phyloP scores from a whole-genome alignment of 331 rosid genomes.

The Ulmus americana region DNA sequence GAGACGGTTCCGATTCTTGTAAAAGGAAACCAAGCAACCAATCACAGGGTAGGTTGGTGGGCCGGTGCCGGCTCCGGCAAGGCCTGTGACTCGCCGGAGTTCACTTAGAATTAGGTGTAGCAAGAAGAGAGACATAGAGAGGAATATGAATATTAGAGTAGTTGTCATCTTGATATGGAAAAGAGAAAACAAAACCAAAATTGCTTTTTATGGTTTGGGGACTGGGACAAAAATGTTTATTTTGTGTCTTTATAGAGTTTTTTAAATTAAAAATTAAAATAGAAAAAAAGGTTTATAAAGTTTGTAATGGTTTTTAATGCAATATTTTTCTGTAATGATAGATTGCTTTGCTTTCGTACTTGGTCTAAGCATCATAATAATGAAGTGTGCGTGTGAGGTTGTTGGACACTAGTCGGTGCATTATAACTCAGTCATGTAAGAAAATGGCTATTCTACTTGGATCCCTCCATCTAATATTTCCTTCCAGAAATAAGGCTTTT shows the following conservation, averaged over 20 bases:
- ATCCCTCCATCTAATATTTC: not conserved
- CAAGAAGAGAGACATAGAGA: slow-evolving; percentile 29
- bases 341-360: slow-evolving; percentile 8
- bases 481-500: not conserved
- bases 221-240: not conserved
- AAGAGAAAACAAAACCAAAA: not conserved
- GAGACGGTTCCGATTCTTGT: slow-evolving; percentile 49
- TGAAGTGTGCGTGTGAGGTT: not conserved
- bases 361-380: not conserved
- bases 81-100: slow-evolving; percentile 26
- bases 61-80: slow-evolving; percentile 32
- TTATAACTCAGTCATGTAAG: slow-evolving; percentile 14
- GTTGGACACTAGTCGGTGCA: slow-evolving; percentile 17
- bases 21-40: slow-evolving; percentile 68
- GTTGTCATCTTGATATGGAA: slow-evolving; percentile 28
- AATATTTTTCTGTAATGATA: slow-evolving; percentile 4
- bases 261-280: not conserved
- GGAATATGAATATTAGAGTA: slow-evolving; percentile 16
- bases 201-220: slow-evolving; percentile 11
- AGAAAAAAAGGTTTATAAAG: not conserved
- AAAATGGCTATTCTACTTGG: slow-evolving; percentile 8
- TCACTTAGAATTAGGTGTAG: slow-evolving; percentile 10
- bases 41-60: slow-evolving; percentile 61
- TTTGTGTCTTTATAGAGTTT: not conserved
- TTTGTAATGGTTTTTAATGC: not conserved